Percentiles rank a stretch among this genome's conserved stretches.
phyloP scores from a whole-genome alignment of 1,139 yeast species.

The Suhomyces yuchorum region DNA sequence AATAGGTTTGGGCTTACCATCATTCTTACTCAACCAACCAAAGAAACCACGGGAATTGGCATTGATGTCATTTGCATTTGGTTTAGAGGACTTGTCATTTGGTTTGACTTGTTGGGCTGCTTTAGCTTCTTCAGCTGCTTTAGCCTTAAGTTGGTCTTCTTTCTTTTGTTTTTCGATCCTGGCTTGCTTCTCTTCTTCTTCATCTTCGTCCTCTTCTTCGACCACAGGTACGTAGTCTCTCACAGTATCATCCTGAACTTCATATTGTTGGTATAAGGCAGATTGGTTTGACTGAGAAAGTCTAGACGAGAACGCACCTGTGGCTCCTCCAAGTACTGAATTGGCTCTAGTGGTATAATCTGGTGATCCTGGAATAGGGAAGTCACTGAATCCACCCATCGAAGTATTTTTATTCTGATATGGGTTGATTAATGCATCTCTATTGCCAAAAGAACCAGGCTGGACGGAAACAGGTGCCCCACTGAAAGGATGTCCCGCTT shows the following conservation, averaged over 20 bases:
- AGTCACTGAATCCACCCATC: constrained; percentile 40
- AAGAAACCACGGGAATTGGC: constrained; percentile 45
- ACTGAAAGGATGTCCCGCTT: background rate
- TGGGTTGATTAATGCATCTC: constrained; percentile 30
- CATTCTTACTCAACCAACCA: constrained; percentile 47
- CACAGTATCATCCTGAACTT: constrained; percentile 51
- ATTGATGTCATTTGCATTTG: constrained; percentile 8
- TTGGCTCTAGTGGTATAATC: constrained; percentile 50
- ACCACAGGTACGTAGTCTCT: constrained; percentile 46
- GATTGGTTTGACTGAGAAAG: constrained; percentile 51
- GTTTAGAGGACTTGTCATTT: constrained; percentile 11
- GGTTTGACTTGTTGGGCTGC: constrained; percentile 18
- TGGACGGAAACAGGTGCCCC: constrained; percentile 1
- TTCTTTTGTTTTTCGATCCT: constrained; percentile 16
- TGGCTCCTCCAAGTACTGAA: constrained; percentile 43
- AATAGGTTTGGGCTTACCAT: constrained; percentile 71
- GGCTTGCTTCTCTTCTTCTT: constrained; percentile 24
- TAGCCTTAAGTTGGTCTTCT: constrained; percentile 19
- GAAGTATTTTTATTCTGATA: constrained; percentile 27
- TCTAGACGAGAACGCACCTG: constrained; percentile 39
- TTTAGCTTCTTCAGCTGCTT: constrained; percentile 20
- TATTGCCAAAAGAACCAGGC: constrained; percentile 3
- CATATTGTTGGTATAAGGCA: constrained; percentile 50
- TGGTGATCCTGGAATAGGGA: constrained; percentile 53
- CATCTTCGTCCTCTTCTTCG: constrained; percentile 50